Conservation (phyloP, 2,329 filamentous ascomycete genomes). For the Biscogniauxia mediterranea region DNA sequence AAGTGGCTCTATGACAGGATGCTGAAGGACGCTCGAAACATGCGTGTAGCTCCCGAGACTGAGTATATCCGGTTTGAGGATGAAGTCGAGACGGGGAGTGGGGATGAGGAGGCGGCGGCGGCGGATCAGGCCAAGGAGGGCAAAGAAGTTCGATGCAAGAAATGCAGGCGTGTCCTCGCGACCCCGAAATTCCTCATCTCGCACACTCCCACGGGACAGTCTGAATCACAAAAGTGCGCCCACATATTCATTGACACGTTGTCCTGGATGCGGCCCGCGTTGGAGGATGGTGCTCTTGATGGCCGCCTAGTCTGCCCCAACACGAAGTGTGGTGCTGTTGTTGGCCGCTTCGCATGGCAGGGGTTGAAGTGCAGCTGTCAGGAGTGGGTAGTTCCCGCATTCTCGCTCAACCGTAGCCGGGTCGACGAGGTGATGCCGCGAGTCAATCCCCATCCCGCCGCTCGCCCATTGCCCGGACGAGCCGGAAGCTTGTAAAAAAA, state of each 20-base stretch:
- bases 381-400: constrained; percentile 86
- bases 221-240: constrained; percentile 54
- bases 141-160: constrained; percentile 78
- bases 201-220: constrained; percentile 47
- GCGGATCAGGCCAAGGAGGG: constrained; percentile 23
- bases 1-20: constrained; percentile 61
- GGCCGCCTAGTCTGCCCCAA: constrained; percentile 84
- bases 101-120: constrained; percentile 21
- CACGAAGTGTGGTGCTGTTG: constrained; percentile 71
- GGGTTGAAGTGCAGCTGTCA: constrained; percentile 90
- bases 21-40: constrained; percentile 59
- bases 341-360: constrained; percentile 95
- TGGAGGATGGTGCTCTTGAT: constrained; percentile 78
- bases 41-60: constrained; percentile 74
- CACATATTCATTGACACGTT: constrained; percentile 91
- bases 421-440: constrained; percentile 65
- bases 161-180: constrained; percentile 70
- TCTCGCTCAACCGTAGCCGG: constrained; percentile 77
- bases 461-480: constrained; percentile 53
- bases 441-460: constrained; percentile 40
- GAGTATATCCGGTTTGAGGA: constrained; percentile 80
- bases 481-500: constrained; percentile 38
- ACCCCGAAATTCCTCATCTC: constrained; percentile 61
- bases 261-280: constrained; percentile 86
- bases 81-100: constrained; percentile 54